phyloP scores from a whole-genome alignment of 2,329 filamentous ascomycete species.

The Didymella sp. region DNA sequence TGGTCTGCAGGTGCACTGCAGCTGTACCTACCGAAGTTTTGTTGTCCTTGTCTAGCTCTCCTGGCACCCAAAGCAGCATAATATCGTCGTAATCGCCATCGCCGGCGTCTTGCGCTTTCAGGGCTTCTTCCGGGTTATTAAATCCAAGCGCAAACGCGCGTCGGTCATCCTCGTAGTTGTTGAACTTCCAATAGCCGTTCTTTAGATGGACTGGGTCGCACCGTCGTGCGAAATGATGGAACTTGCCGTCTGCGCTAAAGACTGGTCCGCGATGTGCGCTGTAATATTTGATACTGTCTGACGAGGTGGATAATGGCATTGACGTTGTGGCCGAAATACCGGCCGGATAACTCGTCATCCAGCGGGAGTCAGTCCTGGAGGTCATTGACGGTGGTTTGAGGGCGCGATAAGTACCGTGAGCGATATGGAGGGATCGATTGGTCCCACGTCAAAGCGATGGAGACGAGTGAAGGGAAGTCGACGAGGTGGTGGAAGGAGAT shows the following conservation, averaged over 20 bases:
- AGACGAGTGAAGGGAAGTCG: neutral
- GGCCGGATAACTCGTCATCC: no score
- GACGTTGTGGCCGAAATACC: neutral
- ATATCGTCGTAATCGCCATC: slow-evolving; percentile 23
- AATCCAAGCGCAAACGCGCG: slow-evolving; percentile 23
- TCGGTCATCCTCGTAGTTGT: slow-evolving; percentile 20
- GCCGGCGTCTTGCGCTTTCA: slow-evolving; percentile 21
- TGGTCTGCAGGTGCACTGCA: slow-evolving; percentile 18
- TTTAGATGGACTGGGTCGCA: slow-evolving; percentile 6
- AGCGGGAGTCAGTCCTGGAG: neutral
- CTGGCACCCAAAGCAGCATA: slow-evolving; percentile 26
- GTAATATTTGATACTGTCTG: slow-evolving; percentile 12
- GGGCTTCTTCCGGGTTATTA: slow-evolving; percentile 23
- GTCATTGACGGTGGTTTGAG: neutral
- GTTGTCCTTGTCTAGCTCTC: slow-evolving; percentile 10
- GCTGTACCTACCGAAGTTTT: slow-evolving; percentile 17
- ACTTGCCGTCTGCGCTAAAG: slow-evolving; percentile 10
- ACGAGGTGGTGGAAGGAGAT: neutral
- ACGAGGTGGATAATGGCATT: neutral
- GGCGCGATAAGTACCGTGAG: neutral
- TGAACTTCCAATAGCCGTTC: slow-evolving; percentile 30
- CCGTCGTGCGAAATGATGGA: slow-evolving; percentile 17
- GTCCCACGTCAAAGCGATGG: neutral
- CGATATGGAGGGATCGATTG: no score
- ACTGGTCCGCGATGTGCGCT: slow-evolving; percentile 15